phyloP scores from a whole-genome alignment of 345 rosid genomes.

The Abelmoschus esculentus region DNA sequence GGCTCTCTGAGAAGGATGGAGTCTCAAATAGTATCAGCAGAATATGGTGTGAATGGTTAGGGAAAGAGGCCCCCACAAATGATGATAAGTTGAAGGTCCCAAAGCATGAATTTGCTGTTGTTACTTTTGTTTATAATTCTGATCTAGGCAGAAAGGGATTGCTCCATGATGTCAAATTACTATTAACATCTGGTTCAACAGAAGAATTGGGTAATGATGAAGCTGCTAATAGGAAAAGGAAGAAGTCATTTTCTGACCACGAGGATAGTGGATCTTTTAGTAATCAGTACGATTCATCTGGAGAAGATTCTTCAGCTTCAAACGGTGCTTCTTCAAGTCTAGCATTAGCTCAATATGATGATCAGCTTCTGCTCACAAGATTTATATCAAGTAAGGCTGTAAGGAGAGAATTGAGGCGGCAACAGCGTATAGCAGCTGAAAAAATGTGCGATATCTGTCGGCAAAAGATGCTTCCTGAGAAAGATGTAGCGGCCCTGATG shows the following conservation, averaged over 20 bases:
- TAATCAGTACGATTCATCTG: constrained; percentile 56
- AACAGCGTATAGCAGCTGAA: constrained; percentile 73
- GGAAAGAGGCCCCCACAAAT: constrained; percentile 28
- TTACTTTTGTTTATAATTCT: constrained; percentile 50
- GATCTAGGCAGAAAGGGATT: constrained; percentile 73
- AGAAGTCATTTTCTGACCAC: constrained; percentile 73
- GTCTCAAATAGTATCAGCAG: constrained; percentile 34
- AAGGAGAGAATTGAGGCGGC: constrained; percentile 77
- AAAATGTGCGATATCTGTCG: constrained; percentile 87
- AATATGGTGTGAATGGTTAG: constrained; percentile 96
- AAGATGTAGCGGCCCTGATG: constrained; percentile 75
- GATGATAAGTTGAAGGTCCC: constrained; percentile 29
- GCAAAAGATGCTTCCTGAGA: constrained; percentile 83
- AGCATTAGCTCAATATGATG: constrained; percentile 44
- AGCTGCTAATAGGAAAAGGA: constrained; percentile 42
- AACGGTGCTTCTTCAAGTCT: constrained; percentile 39
- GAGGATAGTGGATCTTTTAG: constrained; percentile 62
- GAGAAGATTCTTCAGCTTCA: constrained; percentile 57
- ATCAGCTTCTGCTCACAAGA: constrained; percentile 47
- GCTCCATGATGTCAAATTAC: constrained; percentile 42
- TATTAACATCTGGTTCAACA: constrained; percentile 42
- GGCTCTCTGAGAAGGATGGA: constrained; percentile 38
- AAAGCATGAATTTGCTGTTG: constrained; percentile 70
- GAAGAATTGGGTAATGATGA: constrained; percentile 31
- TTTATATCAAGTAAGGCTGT: constrained; percentile 48